Evolutionary conservation across 2,329 filamentous ascomycete genomes (phyloP), one percentile per base, ranked within the genome.

Genomic region (Epicoccum nigrum): DNA sequence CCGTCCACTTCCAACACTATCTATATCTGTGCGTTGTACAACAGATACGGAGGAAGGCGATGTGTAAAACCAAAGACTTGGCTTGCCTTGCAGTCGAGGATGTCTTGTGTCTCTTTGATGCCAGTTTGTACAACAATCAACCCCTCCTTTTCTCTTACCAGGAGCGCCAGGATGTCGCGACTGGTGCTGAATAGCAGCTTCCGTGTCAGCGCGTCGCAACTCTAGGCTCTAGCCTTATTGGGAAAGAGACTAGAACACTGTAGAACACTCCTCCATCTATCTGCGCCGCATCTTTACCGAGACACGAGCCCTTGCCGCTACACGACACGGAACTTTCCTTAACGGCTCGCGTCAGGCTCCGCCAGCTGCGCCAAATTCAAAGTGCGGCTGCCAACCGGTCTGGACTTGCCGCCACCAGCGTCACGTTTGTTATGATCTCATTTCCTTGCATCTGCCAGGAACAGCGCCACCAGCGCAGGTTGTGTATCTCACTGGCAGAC

Each of bases 281-380:
- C 9, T 25, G 23, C 17, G 31, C 21, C 37, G 30, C 17, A 23
- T 4, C 25, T 16, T 16, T 42, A 17, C 39, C 21, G 34, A 11
- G 27, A 45, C 41, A 35, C 41, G 27, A 45, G 37, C n/a, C 23
- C 35, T 40, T 32, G 33, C 42, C 41, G 48, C 48, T 45, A 44
- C 27, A 21, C 35, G 13, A 44, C 15, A 31, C 42, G 37, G 37
- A 37, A 32, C 7, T 41, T 45, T 17, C 33, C 34, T 35, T 35
- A 31, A 35, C 45, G 35, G 25, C 21, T 44, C 32, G 7, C 11
- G 3, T 5, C 28, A 28, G 39, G 46, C 40, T 17, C 35, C 38
- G 30, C 38, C 30, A 27, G 34, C 19, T 33, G 7, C 7, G 9
- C n/a, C n/a, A n/a, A n/a, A n/a, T n/a, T n/a, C n/a, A n/a, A n/a